phyloP scores from a whole-genome alignment of 371 early-diverging fungal genomes.

The Mortierella sp. region DNA sequence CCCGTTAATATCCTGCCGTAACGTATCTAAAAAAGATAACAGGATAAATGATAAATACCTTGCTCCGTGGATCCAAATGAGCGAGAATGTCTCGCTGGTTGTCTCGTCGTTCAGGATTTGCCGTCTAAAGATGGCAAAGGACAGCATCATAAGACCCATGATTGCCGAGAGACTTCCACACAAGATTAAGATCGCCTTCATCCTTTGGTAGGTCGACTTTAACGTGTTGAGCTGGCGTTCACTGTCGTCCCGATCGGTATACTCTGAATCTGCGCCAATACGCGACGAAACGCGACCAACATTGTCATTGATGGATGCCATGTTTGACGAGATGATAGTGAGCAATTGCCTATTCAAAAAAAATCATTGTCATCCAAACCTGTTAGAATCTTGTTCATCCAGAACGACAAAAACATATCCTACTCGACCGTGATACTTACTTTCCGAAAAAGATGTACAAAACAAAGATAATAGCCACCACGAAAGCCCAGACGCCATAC shows the following conservation, averaged over 20 bases:
- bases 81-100: slow-evolving; percentile 48
- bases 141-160: slow-evolving; percentile 55
- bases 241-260: slow-evolving; percentile 52
- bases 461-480: slow-evolving; percentile 52
- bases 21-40: background rate
- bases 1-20: too few species aligned
- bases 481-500: slow-evolving; percentile 53
- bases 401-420: background rate
- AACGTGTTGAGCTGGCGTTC: slow-evolving; percentile 54
- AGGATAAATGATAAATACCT: slow-evolving; percentile 19
- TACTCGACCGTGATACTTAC: slow-evolving; percentile 17
- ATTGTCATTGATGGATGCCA: slow-evolving; percentile 56
- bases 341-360: slow-evolving; percentile 34
- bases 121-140: slow-evolving; percentile 51
- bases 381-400: background rate
- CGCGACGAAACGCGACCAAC: slow-evolving; percentile 51
- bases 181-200: slow-evolving; percentile 49
- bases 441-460: slow-evolving; percentile 56
- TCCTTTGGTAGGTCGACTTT: slow-evolving; percentile 54
- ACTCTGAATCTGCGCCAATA: slow-evolving; percentile 47
- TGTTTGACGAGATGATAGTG: slow-evolving; percentile 55
- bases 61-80: slow-evolving; percentile 57
- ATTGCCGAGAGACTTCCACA: slow-evolving; percentile 54
- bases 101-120: slow-evolving; percentile 35
- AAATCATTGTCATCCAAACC: background rate